These are phyloP conservation scores for Scheffersomyces stipitis DNA, from an alignment of 805 yeast species.

Conservation along the genomic window DNA sequence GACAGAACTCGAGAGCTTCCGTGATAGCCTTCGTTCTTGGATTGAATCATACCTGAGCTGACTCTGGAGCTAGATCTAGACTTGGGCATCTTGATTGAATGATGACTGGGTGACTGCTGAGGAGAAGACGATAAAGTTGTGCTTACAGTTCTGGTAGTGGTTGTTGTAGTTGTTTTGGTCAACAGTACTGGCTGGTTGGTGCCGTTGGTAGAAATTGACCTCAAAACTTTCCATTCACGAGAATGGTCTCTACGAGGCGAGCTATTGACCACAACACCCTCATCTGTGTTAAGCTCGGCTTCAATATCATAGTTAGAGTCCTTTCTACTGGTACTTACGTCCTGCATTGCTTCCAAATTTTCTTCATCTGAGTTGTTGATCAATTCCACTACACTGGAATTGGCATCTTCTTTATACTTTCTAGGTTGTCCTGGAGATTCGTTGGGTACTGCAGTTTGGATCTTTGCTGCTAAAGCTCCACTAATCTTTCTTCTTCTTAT, in stretches of 20 bases:
- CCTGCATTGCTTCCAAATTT: conserved; percentile 21
- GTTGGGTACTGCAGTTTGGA: conserved; percentile 78
- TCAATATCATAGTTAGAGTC: conserved; percentile 12
- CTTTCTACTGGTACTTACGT: conserved; percentile 11
- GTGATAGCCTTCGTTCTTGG: conserved; percentile 9
- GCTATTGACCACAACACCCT: conserved; percentile 11
- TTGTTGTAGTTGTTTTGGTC: conserved; percentile 46
- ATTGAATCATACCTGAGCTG: conserved; percentile 14
- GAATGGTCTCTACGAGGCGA: conserved; percentile 26
- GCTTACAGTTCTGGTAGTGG: conserved; percentile 52
- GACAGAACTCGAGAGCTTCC: conserved; percentile 3
- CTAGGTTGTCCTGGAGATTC: conserved; percentile 98
- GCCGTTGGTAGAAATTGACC: conserved; percentile 35
- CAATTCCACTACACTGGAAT: conserved; percentile 35
- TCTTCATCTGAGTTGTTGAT: conserved; percentile 49
- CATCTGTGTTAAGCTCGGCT: conserved; percentile 10
- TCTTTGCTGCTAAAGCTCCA: conserved; percentile 67
- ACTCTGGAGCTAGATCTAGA: conserved; percentile 23
- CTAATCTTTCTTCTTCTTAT: conserved; percentile 64
- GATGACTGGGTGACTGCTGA: conserved; percentile 23
- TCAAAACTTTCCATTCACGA: conserved; percentile 39
- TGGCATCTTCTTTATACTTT: conserved; percentile 46
- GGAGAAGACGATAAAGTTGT: conserved; percentile 36
- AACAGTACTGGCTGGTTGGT: conserved; percentile 33
- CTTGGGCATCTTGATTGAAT: conserved; percentile 22